Base-by-base conservation (phyloP, 768 basidiomycete genomes). In the Mycena vulgaris region DNA sequence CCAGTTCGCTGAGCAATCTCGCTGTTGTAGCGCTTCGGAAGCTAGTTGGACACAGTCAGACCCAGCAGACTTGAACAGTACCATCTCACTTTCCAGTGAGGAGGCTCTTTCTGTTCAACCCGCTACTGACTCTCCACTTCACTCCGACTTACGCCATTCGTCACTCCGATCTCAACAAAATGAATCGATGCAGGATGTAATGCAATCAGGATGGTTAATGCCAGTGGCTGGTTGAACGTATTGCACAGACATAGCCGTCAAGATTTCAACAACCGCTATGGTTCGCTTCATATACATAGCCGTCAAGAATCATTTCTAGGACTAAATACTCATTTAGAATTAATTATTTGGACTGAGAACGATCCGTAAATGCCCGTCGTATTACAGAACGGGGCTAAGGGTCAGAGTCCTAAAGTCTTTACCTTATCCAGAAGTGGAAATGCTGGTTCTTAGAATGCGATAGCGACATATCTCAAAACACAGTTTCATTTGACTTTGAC, bases 401-500 rank as follows among this genome's bases (percentile, higher is more conserved):
- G 37, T 57, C 55, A 40, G 55, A 57, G 23, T 37, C 37, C n/a
- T 39, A 57, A 40, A 57, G 55, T 57, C 55, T 57, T 57, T 40
- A 57, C 35, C 35, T 37, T 14, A 37, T 37, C 35, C 35, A 37
- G 35, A 37, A 37, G 35, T 37, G 35, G 35, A 37, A 37, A 37
- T 37, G 35, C 35, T 37, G 35, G 35, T 37, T 37, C 35, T 37
- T 37, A 37, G 35, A 60, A 58, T 58, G 40, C 57, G 30, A 42
- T 58, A 58, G 57, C 57, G 39, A 16, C 37, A 58, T 58, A 58
- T 58, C 53, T 55, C 53, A 55, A 55, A 58, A 58, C 23, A 58
- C 57, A 58, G 57, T 42, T 58, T 40, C 28, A 58, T 58, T 58
- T 58, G 39, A 58, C 57, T 58, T 58, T 19, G 57, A 58, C 57